phyloP scores from a whole-genome alignment of 345 rosid genomes.

The Crucihimalaya himalaica region DNA sequence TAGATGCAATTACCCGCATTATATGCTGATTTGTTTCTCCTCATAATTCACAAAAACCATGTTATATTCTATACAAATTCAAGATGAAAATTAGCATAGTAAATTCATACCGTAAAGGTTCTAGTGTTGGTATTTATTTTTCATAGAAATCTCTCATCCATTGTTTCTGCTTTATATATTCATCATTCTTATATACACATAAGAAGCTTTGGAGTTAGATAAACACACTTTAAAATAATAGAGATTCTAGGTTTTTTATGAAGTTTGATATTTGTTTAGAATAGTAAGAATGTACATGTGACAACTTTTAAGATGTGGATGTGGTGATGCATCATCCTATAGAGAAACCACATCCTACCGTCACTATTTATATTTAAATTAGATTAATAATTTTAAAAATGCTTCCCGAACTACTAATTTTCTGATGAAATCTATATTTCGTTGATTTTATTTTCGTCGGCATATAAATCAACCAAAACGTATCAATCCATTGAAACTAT shows the following conservation, averaged over 20 bases:
- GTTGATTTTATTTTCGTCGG: background rate
- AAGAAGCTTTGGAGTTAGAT: background rate
- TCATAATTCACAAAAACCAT: background rate
- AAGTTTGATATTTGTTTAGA: background rate
- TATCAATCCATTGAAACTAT: background rate
- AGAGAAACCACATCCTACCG: background rate
- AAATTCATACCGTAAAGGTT: background rate
- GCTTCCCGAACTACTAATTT: background rate
- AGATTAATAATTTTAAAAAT: background rate
- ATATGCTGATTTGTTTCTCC: background rate
- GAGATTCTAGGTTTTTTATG: background rate
- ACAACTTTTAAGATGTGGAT: slow-evolving; percentile 28
- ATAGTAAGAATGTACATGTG: slow-evolving; percentile 26
- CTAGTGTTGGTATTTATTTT: background rate
- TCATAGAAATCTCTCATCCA: background rate
- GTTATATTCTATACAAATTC: background rate
- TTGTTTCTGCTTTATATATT: background rate
- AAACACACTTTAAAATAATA: no score
- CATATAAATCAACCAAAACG: background rate
- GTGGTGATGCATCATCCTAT: slow-evolving; percentile 13
- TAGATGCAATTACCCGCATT: background rate
- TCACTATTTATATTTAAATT: background rate
- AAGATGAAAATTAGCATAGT: background rate
- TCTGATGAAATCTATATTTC: background rate
- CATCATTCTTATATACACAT: background rate